Base-by-base conservation (phyloP, 768 basidiomycete genomes). In the Scleroderma bovista region DNA sequence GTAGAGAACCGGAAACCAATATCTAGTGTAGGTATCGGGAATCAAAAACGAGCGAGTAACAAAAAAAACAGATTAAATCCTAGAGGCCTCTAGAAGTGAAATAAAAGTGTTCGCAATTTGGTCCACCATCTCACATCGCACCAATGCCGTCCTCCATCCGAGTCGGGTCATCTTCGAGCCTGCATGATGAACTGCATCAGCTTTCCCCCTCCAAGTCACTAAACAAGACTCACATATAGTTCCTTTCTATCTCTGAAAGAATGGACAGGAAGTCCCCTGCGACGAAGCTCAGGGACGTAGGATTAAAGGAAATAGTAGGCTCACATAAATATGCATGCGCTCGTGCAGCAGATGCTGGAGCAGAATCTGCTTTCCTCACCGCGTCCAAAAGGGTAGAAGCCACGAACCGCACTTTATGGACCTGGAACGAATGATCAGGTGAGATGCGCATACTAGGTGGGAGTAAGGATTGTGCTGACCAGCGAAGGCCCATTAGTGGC, bases 251-350 rank as follows among this genome's bases (percentile, higher is more conserved):
- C 71, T 94, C 93, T 33, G 86, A 89, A 39, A 95, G 67, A 56
- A 95, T 93, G 46, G 86, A 89, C 23, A 94, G 70, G 69, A 95
- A 95, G 71, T 94, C 92, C 88, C 88, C 90, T 92, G 58, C 11
- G 59, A 41, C 31, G 20, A 36, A 23, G 47, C 45, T 39, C 58
- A 37, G 19, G 42, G 26, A n/a, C 23, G 26, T 46, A 24, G 45
- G 47, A 40, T 39, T 19, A 17, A 31, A 38, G 43, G 17, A 24
- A 9, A n/a, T n/a, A n/a, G 49, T 32, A 45, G 48, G 70, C 86
- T 67, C 62, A 89, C 88, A 91, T 49, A 93, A 77, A 67, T 90
- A 93, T 31, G 83, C 85, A 60, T 93, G 88, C 3, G 92, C 93
- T 33, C 90, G 79, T 37, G 88, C 86, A 39, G 88, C 88, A 39